Conservation (phyloP, 495 filamentous ascomycete species). For the Terfezia claveryi region DNA sequence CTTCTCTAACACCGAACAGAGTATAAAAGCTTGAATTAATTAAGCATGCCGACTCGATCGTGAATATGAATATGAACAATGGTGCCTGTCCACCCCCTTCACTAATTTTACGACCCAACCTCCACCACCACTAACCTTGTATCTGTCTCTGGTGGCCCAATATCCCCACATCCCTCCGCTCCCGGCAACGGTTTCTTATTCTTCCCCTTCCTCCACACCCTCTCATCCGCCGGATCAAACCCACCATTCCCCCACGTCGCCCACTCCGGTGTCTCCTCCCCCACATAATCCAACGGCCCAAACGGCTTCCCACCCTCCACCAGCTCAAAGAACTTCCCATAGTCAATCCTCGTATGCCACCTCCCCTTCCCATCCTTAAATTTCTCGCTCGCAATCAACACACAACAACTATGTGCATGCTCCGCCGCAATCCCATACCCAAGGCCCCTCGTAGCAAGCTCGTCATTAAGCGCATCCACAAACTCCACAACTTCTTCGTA, state of each 20-base stretch:
- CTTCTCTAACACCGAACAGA: too few relatives aligned
- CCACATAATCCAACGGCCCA: constrained; percentile 75
- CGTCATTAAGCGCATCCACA: constrained; percentile 45
- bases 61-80: too few relatives aligned
- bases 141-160: constrained; percentile 2
- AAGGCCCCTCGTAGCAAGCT: constrained; percentile 43
- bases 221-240: constrained; percentile 73
- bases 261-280: constrained; percentile 67
- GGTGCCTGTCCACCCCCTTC: neutral
- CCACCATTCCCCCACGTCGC: constrained; percentile 85
- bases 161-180: constrained; percentile 7
- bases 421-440: constrained; percentile 82
- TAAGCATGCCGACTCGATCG: too few relatives aligned
- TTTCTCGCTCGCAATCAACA: constrained; percentile 55
- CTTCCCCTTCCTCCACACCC: constrained; percentile 63
- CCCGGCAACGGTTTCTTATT: constrained; percentile 6
- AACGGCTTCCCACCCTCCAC: constrained; percentile 53
- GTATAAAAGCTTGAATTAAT: too few relatives aligned
- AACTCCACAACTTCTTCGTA: constrained; percentile 72
- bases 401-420: constrained; percentile 84
- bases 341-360: constrained; percentile 87
- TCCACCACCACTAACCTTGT: neutral
- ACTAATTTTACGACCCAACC: neutral
- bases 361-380: constrained; percentile 41
- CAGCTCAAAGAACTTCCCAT: constrained; percentile 67